Evolutionary conservation across 441 rosid genomes (phyloP).

Genomic region (Rhodomyrtus psidioides): DNA sequence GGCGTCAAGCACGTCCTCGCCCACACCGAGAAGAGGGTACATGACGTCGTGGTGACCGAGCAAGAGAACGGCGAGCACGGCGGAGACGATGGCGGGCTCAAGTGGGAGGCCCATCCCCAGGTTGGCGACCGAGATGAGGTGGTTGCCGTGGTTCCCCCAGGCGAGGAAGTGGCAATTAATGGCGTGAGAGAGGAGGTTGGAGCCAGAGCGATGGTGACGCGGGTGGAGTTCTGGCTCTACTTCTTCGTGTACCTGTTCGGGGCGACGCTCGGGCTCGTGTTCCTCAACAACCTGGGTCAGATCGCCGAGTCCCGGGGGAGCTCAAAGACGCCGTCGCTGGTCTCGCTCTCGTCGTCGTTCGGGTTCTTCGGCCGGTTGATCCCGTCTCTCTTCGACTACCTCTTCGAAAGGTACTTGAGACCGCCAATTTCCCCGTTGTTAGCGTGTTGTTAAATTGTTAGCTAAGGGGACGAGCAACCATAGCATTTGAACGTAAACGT

Average conservation of each 20-base stretch:
- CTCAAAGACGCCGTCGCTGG: constrained; percentile 42
- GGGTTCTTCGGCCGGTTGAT: constrained; percentile 88
- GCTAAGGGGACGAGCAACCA: neutral
- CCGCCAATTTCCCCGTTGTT: too few relatives aligned
- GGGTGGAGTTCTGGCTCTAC: constrained; percentile 68
- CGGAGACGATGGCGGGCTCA: neutral
- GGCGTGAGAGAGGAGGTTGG: constrained; percentile 57
- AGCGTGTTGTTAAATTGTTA: neutral
- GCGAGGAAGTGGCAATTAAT: neutral
- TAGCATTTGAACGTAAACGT: neutral
- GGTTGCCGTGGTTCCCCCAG: neutral
- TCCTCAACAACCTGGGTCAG: constrained; percentile 81
- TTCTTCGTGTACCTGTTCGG: constrained; percentile 58
- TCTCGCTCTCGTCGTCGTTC: constrained; percentile 72
- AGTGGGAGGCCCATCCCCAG: neutral
- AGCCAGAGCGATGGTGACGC: constrained; percentile 39
- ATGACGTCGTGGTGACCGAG: neutral
- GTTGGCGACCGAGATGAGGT: neutral
- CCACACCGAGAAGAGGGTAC: constrained; percentile 23
- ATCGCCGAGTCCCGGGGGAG: constrained; percentile 75
- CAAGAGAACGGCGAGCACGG: constrained; percentile 6
- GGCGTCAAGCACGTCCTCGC: constrained; percentile 10
- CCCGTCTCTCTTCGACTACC: constrained; percentile 63
- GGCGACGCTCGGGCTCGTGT: constrained; percentile 72
- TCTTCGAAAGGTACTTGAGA: constrained; percentile 57